Evolutionary conservation across 495 filamentous ascomycete genomes (phyloP), one percentile per base, ranked within the genome.

Genomic region (Podospora conica): DNA sequence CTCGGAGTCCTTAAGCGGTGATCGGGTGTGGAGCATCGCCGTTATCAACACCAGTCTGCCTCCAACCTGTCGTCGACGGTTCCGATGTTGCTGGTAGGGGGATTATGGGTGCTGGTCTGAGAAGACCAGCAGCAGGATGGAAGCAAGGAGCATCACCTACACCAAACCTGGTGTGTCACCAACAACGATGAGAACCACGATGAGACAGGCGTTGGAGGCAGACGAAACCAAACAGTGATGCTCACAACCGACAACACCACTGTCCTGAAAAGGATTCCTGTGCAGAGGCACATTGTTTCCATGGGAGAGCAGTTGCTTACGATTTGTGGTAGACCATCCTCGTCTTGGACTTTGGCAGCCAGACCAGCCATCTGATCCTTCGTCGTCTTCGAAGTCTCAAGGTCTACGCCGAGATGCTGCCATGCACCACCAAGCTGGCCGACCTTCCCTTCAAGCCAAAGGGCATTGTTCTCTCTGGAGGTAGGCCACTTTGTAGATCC

Each of bases 341-440:
- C 28, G 24, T 67, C 61, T 25, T 67, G 65, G 65, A 67, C 31
- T 67, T 67, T 61, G 65, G 65, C 55, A 63, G 60, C 27, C 65
- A 67, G 56, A 63, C 60, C 5, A 65, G 33, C 40, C 66, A 68
- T 27, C 29, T 68, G 58, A 65, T 68, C 24, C 55, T 60, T 53
- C 48, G 66, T 9, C 58, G 66, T 18, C 53, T 68, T 9, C 60
- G 66, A 54, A 58, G 55, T 18, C 83, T 96, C 79, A 89, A 91
- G 81, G 84, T 98, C 75, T 97, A 90, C 82, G 86, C 86, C 53
- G 94, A 98, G 80, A 90, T 97, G 88, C 86, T 96, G 56, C 93
- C 93, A 28, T 97, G 94, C 81, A 97, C 92, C 63, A 86, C 88
- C 64, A 96, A 93, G 81, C 73, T 97, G 12, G 76, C 84, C 7